Percentiles rank a stretch among this genome's conserved stretches.
phyloP scores from a whole-genome alignment of 768 basidiomycete species.

The Pleurotus sapidus region DNA sequence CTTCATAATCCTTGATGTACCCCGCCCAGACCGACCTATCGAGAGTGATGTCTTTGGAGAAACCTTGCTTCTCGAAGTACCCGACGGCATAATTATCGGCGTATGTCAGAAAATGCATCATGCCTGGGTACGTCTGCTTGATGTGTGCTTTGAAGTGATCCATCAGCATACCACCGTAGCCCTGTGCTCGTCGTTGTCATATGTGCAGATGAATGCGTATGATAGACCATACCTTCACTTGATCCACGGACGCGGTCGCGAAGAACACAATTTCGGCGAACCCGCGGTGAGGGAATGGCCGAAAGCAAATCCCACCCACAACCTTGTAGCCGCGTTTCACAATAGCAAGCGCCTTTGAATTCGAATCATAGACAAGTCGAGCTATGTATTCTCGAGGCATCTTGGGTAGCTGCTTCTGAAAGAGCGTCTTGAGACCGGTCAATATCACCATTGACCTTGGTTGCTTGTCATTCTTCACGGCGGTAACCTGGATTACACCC shows the following conservation, averaged over 20 bases:
- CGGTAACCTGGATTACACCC: conserved; percentile 78
- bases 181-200: conserved; percentile 41
- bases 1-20: conserved; percentile 99
- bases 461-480: conserved; percentile 80
- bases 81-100: conserved; percentile 99
- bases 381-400: conserved; percentile 99
- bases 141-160: conserved; percentile 97
- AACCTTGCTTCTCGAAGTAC: conserved; percentile 99
- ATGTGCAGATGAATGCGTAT: too few relatives aligned
- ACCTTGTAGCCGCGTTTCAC: conserved; percentile 94
- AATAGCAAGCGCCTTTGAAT: conserved; percentile 92
- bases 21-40: conserved; percentile 93
- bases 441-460: conserved; percentile 81
- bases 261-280: conserved; percentile 99
- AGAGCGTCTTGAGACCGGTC: conserved; percentile 94
- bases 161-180: conserved; percentile 98
- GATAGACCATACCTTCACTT: conserved; percentile 76
- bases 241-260: conserved; percentile 93
- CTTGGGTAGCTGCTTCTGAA: conserved; percentile 96
- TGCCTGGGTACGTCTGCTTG: conserved; percentile 73
- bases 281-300: conserved; percentile 90
- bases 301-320: conserved; percentile 95
- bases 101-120: conserved; percentile 96
- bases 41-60: conserved; percentile 95
- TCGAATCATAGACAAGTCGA: conserved; percentile 87